phyloP scores from a whole-genome alignment of 2,329 filamentous ascomycete genomes.

The Elsinoe batatas region DNA sequence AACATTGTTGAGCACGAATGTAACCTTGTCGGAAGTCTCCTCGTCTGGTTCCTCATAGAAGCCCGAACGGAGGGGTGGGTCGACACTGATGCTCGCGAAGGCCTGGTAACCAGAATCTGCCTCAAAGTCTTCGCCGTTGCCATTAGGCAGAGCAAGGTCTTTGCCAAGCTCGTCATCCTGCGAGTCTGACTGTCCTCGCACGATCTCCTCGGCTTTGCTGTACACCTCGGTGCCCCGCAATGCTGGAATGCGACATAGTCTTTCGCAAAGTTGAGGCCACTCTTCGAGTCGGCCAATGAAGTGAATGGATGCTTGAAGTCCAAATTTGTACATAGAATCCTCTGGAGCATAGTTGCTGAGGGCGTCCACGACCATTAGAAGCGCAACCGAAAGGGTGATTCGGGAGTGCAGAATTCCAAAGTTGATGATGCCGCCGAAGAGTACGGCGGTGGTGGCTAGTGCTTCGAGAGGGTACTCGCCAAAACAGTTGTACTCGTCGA shows the following conservation, averaged over 20 bases:
- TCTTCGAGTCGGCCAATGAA: constrained; percentile 73
- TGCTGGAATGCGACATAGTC: constrained; percentile 70
- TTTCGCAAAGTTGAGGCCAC: constrained; percentile 90
- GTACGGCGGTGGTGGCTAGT: constrained; percentile 84
- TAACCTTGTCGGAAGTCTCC: constrained; percentile 81
- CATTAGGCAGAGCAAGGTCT: constrained; percentile 49
- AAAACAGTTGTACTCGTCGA: constrained; percentile 95
- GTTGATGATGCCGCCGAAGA: constrained; percentile 94
- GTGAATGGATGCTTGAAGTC: constrained; percentile 86
- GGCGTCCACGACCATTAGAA: constrained; percentile 96
- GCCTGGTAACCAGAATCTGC: constrained; percentile 55
- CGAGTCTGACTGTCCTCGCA: constrained; percentile 54
- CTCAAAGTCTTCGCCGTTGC: constrained; percentile 54
- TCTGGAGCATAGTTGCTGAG: constrained; percentile 76
- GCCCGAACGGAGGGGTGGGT: constrained; percentile 53
- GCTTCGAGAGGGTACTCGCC: constrained; percentile 93
- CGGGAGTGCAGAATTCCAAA: constrained; percentile 75
- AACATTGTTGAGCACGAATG: constrained; percentile 94
- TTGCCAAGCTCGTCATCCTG: constrained; percentile 8
- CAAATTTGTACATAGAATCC: constrained; percentile 95
- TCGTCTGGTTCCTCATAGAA: constrained; percentile 74
- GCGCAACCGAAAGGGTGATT: constrained; percentile 82
- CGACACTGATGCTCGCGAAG: constrained; percentile 70
- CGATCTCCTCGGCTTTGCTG: constrained; percentile 70
- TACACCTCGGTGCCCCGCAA: constrained; percentile 70